These are phyloP conservation scores for Globisporangium okanoganense DNA, from an alignment of 352 stramenopile genomes.

Conservation along the genomic window DNA sequence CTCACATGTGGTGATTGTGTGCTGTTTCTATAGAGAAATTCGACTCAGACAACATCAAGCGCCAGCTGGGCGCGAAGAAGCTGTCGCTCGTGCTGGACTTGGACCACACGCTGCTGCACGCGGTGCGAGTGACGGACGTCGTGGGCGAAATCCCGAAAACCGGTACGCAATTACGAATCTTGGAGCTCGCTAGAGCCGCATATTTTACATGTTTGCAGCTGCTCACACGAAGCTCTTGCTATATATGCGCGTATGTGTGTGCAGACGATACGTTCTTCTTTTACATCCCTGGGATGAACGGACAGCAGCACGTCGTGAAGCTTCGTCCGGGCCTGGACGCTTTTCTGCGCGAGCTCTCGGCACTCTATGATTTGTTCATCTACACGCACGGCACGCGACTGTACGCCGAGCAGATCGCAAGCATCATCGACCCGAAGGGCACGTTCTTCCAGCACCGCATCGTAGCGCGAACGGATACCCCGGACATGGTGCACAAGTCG, in stretches of 20 bases:
- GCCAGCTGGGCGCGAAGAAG: conserved; percentile 87
- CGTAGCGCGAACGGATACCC: conserved; percentile 81
- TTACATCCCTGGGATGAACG: conserved; percentile 58
- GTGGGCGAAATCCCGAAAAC: conserved; percentile 47
- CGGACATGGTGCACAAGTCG: conserved; percentile 85
- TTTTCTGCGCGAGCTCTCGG: conserved; percentile 85
- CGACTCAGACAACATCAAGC: conserved; percentile 80
- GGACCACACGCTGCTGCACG: conserved; percentile 97
- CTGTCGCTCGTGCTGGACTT: conserved; percentile 96
- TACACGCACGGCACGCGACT: conserved; percentile 94
- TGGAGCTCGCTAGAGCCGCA: background rate
- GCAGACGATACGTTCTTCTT: conserved; percentile 81
- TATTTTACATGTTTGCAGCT: background rate
- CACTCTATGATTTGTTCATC: conserved; percentile 92
- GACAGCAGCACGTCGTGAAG: conserved; percentile 91
- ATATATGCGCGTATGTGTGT: background rate
- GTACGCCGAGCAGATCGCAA: conserved; percentile 93
- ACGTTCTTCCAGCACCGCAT: conserved; percentile 86
- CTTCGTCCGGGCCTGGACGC: conserved; percentile 86
- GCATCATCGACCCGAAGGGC: conserved; percentile 87
- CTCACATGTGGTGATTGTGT: conserved; percentile 15
- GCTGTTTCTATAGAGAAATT: conserved; percentile 64
- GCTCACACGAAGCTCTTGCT: no score
- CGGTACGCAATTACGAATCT: conserved; percentile 25
- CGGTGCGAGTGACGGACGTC: conserved; percentile 75